Conservation (phyloP, 2,329 filamentous ascomycete genomes). For the Aspergillus versicolor region DNA sequence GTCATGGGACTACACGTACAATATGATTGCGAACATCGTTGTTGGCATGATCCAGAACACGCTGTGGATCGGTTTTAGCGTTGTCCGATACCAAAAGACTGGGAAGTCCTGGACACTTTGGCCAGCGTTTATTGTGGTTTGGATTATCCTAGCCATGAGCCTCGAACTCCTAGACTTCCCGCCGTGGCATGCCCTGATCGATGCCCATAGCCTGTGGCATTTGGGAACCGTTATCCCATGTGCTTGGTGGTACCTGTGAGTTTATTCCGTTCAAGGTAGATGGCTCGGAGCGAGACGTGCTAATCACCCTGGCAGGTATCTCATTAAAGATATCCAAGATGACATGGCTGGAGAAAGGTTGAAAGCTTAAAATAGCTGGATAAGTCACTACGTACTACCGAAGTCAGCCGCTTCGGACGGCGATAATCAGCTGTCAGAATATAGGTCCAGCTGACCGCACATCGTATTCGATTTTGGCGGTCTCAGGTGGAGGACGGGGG, state of each 20-base stretch:
- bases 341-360: slow-evolving; percentile 72
- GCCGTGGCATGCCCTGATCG: slow-evolving; percentile 75
- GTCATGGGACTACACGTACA: slow-evolving; percentile 94
- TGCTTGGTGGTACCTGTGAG: slow-evolving; percentile 92
- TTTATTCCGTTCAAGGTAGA: slow-evolving; percentile 34
- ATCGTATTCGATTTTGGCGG: not conserved
- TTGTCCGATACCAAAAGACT: slow-evolving; percentile 65
- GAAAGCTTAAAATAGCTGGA: slow-evolving; percentile 56
- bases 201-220: slow-evolving; percentile 97
- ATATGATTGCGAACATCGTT: slow-evolving; percentile 91
- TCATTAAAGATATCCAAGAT: slow-evolving; percentile 80
- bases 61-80: slow-evolving; percentile 84
- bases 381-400: not conserved
- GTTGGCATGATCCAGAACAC: slow-evolving; percentile 77
- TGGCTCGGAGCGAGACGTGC: slow-evolving; percentile 9
- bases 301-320: slow-evolving; percentile 61
- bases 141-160: slow-evolving; percentile 92
- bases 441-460: slow-evolving; percentile 15
- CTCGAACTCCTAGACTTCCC: slow-evolving; percentile 93
- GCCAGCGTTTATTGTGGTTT: slow-evolving; percentile 88
- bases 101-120: slow-evolving; percentile 78
- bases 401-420: not conserved
- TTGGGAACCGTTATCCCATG: slow-evolving; percentile 85
- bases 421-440: slow-evolving; percentile 2
- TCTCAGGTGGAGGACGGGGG: not conserved